Conservation (phyloP, 1,284 basidiomycete genomes). For the Ceratobasidium sp. region DNA sequence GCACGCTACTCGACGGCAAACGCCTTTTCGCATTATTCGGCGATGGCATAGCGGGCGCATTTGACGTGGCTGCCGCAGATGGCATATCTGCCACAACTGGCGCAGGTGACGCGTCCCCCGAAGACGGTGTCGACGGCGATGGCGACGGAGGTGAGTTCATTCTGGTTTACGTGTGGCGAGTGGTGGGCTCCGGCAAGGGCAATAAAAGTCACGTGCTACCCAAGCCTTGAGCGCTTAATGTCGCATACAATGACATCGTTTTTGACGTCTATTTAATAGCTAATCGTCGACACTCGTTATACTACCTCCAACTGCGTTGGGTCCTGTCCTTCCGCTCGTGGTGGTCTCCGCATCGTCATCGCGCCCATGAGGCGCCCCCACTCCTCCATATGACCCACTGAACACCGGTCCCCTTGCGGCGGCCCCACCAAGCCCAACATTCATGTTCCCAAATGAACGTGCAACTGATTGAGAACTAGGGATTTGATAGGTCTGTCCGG, state of each 20-base stretch:
- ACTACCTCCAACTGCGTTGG: conserved; percentile 25
- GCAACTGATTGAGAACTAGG: conserved; percentile 1
- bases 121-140: conserved; percentile 38
- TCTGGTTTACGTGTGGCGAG: not conserved
- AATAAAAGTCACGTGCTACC: conserved; percentile 8
- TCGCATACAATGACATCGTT: not conserved
- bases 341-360: conserved; percentile 23
- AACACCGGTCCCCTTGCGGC: conserved; percentile 9
- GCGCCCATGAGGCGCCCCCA: not conserved
- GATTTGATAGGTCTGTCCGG: conserved; percentile 20
- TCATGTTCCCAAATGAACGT: conserved; percentile 28
- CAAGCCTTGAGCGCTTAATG: not conserved
- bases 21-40: conserved; percentile 34
- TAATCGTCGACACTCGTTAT: conserved; percentile 34
- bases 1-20: conserved; percentile 23
- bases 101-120: conserved; percentile 27
- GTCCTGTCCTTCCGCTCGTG: conserved; percentile 23
- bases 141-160: conserved; percentile 41
- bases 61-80: not conserved
- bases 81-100: conserved; percentile 3
- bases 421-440: conserved; percentile 8
- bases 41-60: conserved; percentile 11
- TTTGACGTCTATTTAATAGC: not conserved
- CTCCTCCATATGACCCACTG: conserved; percentile 1
- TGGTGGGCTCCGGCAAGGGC: conserved; percentile 15